Evolutionary conservation across 140 eudicot species (phyloP).

Genomic region (Cichorium intybus): DNA sequence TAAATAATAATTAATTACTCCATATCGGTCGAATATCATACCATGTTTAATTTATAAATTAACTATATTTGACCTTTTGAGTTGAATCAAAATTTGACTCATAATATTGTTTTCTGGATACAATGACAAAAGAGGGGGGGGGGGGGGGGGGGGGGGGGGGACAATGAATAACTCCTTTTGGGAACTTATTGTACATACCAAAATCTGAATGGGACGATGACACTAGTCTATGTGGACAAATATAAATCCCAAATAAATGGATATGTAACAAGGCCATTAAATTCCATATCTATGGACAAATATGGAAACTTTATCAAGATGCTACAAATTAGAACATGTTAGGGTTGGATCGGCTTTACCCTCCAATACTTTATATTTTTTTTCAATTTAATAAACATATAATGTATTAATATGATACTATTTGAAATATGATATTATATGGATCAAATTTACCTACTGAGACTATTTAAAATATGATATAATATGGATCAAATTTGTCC

Average conservation of each 20-base stretch:
- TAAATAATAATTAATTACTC: background rate
- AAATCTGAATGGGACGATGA: background rate
- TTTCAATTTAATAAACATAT: background rate
- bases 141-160: background rate
- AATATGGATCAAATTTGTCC: background rate
- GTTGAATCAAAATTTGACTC: background rate
- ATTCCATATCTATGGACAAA: background rate
- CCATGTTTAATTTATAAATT: background rate
- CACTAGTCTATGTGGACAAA: slow-evolving; percentile 6
- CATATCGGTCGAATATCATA: background rate
- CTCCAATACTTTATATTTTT: background rate
- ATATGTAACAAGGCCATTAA: slow-evolving; percentile 15
- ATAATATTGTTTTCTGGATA: background rate
- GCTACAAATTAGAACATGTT: background rate
- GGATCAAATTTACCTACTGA: background rate
- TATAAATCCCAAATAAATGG: slow-evolving; percentile 10
- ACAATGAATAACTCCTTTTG: background rate
- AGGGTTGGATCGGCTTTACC: no score
- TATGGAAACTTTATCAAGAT: background rate
- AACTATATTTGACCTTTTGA: background rate
- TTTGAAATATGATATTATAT: background rate
- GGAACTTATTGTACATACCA: slow-evolving; percentile 5
- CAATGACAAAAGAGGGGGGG: background rate
- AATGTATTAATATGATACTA: background rate
- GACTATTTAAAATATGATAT: background rate